Evolutionary conservation across 2,329 filamentous ascomycete genomes (phyloP), one percentile per base, ranked within the genome.

Genomic region (Arachnopeziza araneosa): DNA sequence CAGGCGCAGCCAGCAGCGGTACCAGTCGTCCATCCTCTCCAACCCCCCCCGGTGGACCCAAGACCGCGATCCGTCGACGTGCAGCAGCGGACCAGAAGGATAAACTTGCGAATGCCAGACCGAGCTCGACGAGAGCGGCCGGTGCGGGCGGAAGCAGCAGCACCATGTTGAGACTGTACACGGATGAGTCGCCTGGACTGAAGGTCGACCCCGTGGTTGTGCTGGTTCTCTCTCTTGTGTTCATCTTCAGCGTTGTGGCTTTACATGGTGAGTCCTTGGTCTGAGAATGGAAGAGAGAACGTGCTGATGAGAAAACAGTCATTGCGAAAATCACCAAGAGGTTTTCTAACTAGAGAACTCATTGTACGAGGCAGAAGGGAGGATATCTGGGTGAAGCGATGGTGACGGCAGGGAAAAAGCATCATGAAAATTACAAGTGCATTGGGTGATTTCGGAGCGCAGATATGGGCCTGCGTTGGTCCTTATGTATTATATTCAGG

Each of bases 161-260:
- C 80, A 99, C 95, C 57, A 99, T 99, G 95, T 83, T 99, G 80
- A 93, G 93, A 91, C 88, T 99, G 52, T 99, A 99, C 86, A 99
- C 95, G 60, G 95, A 99, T 75, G 95, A 99, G 81, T 96, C 91
- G 67, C 95, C 95, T 61, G 95, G 95, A 64, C 82, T 99, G 71
- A 96, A 97, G 82, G 95, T 99, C 67, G 95, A 99, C 76, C 95
- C 95, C 23, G 95, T 99, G 62, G 93, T 99, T 67, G 93, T 99
- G 66, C 84, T 99, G 73, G 95, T 97, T 68, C 83, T 99, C 70
- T 96, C 91, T 72, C 85, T 99, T 71, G 95, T 96, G 64, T 99
- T 99, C 78, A 99, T 99, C 78, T 97, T 99, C 81, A 95, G 90
- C 73, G 95, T 99, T 73, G 95, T 99, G 72, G 93, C 92, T 69